Conservation (phyloP, 495 filamentous ascomycete genomes). For the Penicillium turbatum region DNA sequence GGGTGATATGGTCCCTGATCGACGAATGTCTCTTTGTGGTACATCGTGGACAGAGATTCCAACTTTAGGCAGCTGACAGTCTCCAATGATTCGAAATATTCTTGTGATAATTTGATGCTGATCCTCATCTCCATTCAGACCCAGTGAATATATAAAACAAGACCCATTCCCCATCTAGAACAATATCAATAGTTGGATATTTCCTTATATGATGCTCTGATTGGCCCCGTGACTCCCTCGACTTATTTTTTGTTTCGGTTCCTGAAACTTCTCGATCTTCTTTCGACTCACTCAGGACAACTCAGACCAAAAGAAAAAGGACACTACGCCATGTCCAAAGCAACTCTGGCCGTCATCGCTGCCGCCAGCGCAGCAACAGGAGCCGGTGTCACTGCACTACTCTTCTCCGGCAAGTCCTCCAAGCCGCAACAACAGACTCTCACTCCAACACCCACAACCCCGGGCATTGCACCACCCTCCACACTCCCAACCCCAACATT, state of each 20-base stretch:
- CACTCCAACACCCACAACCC: slow-evolving; percentile 30
- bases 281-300: slow-evolving; percentile 1
- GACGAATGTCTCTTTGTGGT: too few species aligned
- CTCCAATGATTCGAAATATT: neutral
- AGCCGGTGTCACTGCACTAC: slow-evolving; percentile 73
- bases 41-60: too few species aligned
- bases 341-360: slow-evolving; percentile 81
- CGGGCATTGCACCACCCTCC: slow-evolving; percentile 20
- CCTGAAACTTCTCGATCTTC: slow-evolving; percentile 1
- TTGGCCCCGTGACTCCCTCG: slow-evolving; percentile 22
- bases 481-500: slow-evolving; percentile 38
- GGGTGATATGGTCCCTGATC: too few species aligned
- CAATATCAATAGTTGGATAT: too few species aligned
- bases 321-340: slow-evolving; percentile 78
- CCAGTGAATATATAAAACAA: neutral
- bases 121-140: too few species aligned
- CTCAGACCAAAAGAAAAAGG: neutral
- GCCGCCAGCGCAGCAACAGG: slow-evolving; percentile 86
- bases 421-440: slow-evolving; percentile 45
- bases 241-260: slow-evolving; percentile 8
- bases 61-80: neutral
- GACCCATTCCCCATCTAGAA: too few species aligned
- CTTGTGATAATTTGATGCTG: too few species aligned
- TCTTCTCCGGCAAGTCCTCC: slow-evolving; percentile 60
- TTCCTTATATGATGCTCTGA: slow-evolving; percentile 1